Conservation (phyloP, 2,329 filamentous ascomycete genomes). For the Venturia asperata region DNA sequence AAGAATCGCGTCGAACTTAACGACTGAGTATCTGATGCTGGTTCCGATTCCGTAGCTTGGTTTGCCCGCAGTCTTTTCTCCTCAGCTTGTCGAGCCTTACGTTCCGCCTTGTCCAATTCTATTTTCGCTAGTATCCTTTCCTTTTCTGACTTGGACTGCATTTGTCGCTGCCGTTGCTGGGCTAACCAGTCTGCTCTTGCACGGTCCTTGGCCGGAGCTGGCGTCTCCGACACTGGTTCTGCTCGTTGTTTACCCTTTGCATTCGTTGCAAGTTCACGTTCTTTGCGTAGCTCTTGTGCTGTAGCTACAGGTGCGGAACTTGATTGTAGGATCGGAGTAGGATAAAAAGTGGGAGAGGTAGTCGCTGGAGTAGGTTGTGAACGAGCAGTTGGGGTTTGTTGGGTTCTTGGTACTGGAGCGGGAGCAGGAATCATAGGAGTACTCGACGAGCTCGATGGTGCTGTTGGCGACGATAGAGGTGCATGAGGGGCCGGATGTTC, state of each 20-base stretch:
- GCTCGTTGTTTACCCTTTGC: constrained; percentile 33
- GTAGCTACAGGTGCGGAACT: constrained; percentile 19
- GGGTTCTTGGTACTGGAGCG: constrained; percentile 9
- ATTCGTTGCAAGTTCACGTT: neutral
- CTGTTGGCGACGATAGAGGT: neutral
- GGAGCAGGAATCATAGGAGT: neutral
- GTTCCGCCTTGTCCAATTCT: constrained; percentile 59
- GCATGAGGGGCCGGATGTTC: constrained; percentile 18
- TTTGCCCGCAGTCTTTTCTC: constrained; percentile 4
- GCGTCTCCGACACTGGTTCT: constrained; percentile 29
- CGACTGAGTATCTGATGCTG: constrained; percentile 18
- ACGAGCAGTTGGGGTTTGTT: neutral
- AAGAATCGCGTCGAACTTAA: constrained; percentile 24
- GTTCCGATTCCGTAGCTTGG: constrained; percentile 22
- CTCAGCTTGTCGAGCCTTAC: constrained; percentile 21
- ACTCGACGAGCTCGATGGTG: constrained; percentile 6
- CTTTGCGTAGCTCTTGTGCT: constrained; percentile 17
- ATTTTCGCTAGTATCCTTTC: constrained; percentile 67
- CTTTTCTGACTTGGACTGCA: constrained; percentile 60
- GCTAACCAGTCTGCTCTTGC: constrained; percentile 37
- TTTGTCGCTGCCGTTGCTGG: constrained; percentile 53
- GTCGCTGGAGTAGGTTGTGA: constrained; percentile 16
- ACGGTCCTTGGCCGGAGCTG: constrained; percentile 34
- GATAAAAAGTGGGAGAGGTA: neutral
- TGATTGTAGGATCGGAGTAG: neutral